Evolutionary conservation across 148 eudicot genomes (phyloP), one percentile per base, ranked within the genome.

Genomic region (Camellia lanceoleosa): DNA sequence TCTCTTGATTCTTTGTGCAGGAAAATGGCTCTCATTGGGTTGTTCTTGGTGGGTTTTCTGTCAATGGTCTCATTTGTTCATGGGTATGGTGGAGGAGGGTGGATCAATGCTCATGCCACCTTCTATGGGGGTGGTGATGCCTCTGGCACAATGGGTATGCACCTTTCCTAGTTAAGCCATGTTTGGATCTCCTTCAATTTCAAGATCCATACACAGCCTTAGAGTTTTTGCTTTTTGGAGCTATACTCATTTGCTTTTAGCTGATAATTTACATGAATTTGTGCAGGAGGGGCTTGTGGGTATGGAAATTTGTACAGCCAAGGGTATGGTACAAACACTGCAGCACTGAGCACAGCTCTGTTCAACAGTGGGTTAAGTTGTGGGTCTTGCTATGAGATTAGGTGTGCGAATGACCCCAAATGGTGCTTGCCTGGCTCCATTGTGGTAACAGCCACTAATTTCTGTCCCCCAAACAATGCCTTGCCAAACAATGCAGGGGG

Each of bases 21-120:
- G 82, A 90, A 83, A 8, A 92, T 92, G 95, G 82, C 71, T 73
- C 4, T 58, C 18, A 16, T 51, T 82, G 87, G 82, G 75, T 11
- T 88, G 47, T 81, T 89, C 69, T 60, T 90, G 16, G 80, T 88
- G 64, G 80, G 80, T 12, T 67, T 93, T 60, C 85, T 91, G 42
- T 73, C 91, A 88, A 73, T 90, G 74, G 58, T 76, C 41, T 75
- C 90, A 60, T 44, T 60, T 64, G 87, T 80, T 74, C 86, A 83
- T 58, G 94, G 81, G 5, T 79, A 84, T 2, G 88, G 85, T 2
- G 88, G 85, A 6, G 89, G 86, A 5, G 93, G 92, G 13, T 93
- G 98, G 98, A 67, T 54, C 6, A 81, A 75, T 60, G 97, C 97
- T 60, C 97, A 93, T 76, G 92, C 92, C 74, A 88, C 94, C 74